Evolutionary conservation across 1,139 yeast genomes (phyloP), one percentile per base, ranked within the genome.

Genomic region (Eremothecium gossypii): DNA sequence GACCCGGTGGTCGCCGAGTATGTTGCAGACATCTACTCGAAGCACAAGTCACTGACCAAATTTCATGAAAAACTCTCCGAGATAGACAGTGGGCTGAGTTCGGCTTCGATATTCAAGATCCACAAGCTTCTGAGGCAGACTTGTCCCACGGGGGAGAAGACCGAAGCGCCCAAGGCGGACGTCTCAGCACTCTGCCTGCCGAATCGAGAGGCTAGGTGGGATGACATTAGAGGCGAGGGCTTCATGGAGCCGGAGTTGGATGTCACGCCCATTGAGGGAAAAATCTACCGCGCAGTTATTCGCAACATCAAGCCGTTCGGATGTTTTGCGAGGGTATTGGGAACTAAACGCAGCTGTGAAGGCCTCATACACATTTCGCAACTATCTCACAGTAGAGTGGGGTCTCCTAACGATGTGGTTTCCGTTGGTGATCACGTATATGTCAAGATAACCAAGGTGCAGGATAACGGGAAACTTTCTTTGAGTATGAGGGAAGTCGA

Each of bases 361-460:
- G 96, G 95, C 0, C 66, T 89, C 26, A 79, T 91, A 36, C 96
- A 89, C 58, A 71, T 84, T 0, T 83, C 95, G 0, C 79, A 79
- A 38, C 68, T 86, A 17, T 69, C 79, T 8, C 57, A 64, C 6
- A 55, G 67, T 2, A 65, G 86, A 43, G 66, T 82, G 3, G 65
- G 69, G 12, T 72, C 73, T 43, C 85, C 87, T 0, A 60, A 73
- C 0, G 91, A 83, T 40, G 67, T 77, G 0, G 65, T 86, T 20
- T 64, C 67, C 27, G 53, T 66, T 26, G 73, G 77, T 39, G 89
- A 86, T 48, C 65, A 67, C 5, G 89, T 87, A 4, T 81, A 65
- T 55, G 94, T 79, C 2, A 75, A 74, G 53, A 74, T 87, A 1
- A 52, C 66, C 0, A 67, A 65, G 33, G 57, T 79, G 1, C 79